A percentile compares a stretch with the other conserved stretches of the same genome.
Conservation (phyloP, 192 early-diverging fungal species). For the Backusella westeae region DNA sequence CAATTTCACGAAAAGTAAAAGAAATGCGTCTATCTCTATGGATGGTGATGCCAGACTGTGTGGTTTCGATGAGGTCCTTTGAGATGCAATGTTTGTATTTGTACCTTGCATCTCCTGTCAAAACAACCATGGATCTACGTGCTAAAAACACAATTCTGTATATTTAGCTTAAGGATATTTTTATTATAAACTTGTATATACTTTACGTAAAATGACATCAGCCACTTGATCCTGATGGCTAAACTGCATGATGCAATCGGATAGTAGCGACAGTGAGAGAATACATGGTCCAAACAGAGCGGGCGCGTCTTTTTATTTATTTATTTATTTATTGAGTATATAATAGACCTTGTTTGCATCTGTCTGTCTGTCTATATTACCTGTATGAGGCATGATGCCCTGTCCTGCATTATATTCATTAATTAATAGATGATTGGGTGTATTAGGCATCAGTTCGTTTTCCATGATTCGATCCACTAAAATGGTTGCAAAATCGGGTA, state of each 20-base stretch:
- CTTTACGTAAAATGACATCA: constrained; percentile 42
- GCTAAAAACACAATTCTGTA: constrained; percentile 27
- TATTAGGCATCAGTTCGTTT: constrained; percentile 33
- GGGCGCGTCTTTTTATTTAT: constrained; percentile 41
- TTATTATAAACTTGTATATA: neutral
- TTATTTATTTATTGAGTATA: no score
- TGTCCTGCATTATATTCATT: constrained; percentile 71
- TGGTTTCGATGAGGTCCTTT: constrained; percentile 51
- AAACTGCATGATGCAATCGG: constrained; percentile 68
- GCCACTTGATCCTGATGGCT: constrained; percentile 26
- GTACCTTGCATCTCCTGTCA: constrained; percentile 54
- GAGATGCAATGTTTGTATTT: constrained; percentile 66
- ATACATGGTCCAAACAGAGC: constrained; percentile 63
- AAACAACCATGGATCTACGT: constrained; percentile 55
- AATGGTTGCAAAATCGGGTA: constrained; percentile 47
- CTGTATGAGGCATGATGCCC: constrained; percentile 61
- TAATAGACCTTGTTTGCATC: no score
- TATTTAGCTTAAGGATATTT: neutral
- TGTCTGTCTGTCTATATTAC: neutral
- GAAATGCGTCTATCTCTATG: constrained; percentile 60
- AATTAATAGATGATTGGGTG: constrained; percentile 54
- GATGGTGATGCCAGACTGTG: constrained; percentile 39
- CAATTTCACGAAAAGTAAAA: constrained; percentile 50
- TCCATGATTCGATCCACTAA: constrained; percentile 46
- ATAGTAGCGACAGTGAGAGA: constrained; percentile 56